Percentiles rank a stretch among this genome's conserved stretches.
Evolutionary conservation across 306 rosid genomes (phyloP).

Genomic region (Begonia fuchsioides): DNA sequence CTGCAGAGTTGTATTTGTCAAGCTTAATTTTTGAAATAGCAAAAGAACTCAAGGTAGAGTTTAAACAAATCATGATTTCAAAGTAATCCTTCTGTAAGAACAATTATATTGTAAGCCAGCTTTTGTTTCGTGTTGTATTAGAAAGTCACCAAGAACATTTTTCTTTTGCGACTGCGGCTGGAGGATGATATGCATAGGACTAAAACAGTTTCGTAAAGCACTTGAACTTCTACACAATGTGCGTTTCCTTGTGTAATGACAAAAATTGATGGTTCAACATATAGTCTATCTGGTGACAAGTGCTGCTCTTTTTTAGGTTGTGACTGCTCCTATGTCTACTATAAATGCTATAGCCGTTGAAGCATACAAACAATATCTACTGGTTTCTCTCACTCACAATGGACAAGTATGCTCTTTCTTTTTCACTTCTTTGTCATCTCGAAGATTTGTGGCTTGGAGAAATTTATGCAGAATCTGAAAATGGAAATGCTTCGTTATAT

Average conservation of each 20-base stretch:
- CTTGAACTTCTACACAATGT: slow-evolving; percentile 94
- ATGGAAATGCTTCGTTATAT: neutral
- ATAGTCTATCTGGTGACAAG: slow-evolving; percentile 2
- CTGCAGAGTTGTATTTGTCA: too few species aligned
- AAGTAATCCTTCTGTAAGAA: too few species aligned
- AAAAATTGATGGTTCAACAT: too few species aligned
- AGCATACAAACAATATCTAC: slow-evolving; percentile 79
- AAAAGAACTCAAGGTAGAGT: too few species aligned
- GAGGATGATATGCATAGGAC: slow-evolving; percentile 93
- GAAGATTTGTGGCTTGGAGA: neutral
- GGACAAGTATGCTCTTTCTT: slow-evolving; percentile 52
- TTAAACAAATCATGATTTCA: too few species aligned
- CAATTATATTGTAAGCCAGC: neutral
- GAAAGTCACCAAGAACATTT: slow-evolving; percentile 12
- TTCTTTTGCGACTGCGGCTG: slow-evolving; percentile 29
- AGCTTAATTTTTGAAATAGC: too few species aligned
- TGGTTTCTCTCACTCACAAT: slow-evolving; percentile 75
- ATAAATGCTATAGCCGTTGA: slow-evolving; percentile 76
- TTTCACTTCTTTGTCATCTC: slow-evolving; percentile 3
- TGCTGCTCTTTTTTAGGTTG: slow-evolving; percentile 44
- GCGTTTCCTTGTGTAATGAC: neutral
- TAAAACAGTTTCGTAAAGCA: slow-evolving; percentile 64
- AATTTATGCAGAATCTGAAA: neutral
- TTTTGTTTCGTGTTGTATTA: slow-evolving; percentile 1
- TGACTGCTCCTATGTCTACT: slow-evolving; percentile 77